phyloP scores from a whole-genome alignment of 148 eudicot genomes.

The Suaeda aralocaspica region DNA sequence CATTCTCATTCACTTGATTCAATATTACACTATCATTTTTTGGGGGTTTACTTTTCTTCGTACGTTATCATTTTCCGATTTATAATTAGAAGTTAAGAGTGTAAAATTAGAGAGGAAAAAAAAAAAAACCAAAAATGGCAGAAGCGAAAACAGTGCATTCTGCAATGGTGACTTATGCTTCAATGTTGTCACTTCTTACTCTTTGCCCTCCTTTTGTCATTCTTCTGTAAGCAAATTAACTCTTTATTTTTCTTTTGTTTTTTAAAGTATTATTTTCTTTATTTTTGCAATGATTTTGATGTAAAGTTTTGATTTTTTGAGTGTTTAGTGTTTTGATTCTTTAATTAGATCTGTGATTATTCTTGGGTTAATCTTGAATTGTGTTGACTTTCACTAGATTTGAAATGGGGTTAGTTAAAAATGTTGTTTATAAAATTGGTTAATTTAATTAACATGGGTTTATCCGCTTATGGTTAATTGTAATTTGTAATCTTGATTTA shows the following conservation, averaged over 20 bases:
- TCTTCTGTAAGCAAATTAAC: conserved; percentile 51
- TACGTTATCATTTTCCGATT: too few species aligned
- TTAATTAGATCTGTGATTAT: conserved; percentile 17
- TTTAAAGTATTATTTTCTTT: not conserved
- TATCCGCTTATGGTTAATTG: too few species aligned
- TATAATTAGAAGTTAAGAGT: not conserved
- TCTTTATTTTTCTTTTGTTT: not conserved
- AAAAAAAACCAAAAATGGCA: conserved; percentile 29
- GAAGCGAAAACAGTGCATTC: conserved; percentile 76
- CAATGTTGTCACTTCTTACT: conserved; percentile 84
- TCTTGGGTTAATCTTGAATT: not conserved
- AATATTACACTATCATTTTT: too few species aligned
- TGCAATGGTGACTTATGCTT: conserved; percentile 61
- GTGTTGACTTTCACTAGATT: not conserved
- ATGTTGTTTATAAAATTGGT: too few species aligned
- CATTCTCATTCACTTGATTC: too few species aligned
- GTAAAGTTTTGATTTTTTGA: not conserved
- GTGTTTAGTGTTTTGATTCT: not conserved
- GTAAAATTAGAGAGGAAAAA: not conserved
- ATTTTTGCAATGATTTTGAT: not conserved
- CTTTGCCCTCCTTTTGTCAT: conserved; percentile 92
- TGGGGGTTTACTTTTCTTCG: too few species aligned
- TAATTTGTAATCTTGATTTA: not conserved
- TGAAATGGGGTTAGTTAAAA: not conserved
- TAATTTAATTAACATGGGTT: too few species aligned